A percentile compares a stretch with the other conserved stretches of the same genome.
phyloP scores from a whole-genome alignment of 305 asterid genomes.

The Andrographis paniculata region DNA sequence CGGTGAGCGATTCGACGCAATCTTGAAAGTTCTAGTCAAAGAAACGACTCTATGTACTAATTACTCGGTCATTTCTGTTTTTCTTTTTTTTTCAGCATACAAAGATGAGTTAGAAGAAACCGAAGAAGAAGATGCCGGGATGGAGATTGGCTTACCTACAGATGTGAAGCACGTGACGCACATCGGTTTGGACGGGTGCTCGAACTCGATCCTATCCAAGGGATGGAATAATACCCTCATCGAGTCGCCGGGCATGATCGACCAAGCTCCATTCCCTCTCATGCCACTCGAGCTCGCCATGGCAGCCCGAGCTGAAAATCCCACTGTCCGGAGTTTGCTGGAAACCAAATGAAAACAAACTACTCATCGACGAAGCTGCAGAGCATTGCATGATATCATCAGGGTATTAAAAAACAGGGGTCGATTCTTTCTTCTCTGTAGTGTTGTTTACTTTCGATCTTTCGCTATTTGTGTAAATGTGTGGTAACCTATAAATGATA shows the following conservation, averaged over 20 bases:
- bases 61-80: not conserved
- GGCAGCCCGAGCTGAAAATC: slow-evolving; percentile 23
- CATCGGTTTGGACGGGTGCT: slow-evolving; percentile 75
- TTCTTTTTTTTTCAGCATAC: slow-evolving; percentile 30
- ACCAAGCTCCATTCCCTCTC: slow-evolving; percentile 23
- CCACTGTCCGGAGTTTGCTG: slow-evolving; percentile 26
- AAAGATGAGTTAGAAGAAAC: slow-evolving; percentile 47
- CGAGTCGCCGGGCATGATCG: slow-evolving; percentile 8
- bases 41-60: too few relatives aligned
- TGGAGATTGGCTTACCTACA: slow-evolving; percentile 85
- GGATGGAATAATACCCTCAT: slow-evolving; percentile 35
- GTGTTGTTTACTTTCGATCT: too few relatives aligned
- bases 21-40: too few relatives aligned
- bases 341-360: slow-evolving; percentile 25
- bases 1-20: slow-evolving; percentile 29
- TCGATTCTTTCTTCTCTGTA: too few relatives aligned
- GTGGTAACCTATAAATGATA: too few relatives aligned
- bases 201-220: slow-evolving; percentile 53
- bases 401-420: not conserved
- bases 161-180: slow-evolving; percentile 94
- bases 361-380: too few relatives aligned
- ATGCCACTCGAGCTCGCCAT: slow-evolving; percentile 25
- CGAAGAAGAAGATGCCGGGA: slow-evolving; percentile 45
- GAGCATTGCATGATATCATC: too few relatives aligned
- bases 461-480: too few relatives aligned